These are phyloP conservation scores for Apiospora marii DNA, from an alignment of 2,329 filamentous ascomycete genomes.

Conservation along the genomic window DNA sequence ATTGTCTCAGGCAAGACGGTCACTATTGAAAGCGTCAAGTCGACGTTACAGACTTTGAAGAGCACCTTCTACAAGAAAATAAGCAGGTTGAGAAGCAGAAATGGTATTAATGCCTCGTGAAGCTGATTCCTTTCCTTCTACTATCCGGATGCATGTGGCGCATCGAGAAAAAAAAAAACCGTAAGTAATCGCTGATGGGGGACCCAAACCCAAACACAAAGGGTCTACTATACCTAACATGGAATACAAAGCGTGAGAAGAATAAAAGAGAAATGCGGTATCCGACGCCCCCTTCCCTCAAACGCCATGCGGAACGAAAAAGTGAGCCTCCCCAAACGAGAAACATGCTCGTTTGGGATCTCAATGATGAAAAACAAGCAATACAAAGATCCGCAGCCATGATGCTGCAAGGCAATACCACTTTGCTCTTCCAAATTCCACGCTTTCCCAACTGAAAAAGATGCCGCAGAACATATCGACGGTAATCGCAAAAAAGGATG, in stretches of 20 bases:
- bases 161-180: neutral
- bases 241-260: neutral
- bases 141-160: neutral
- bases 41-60: neutral
- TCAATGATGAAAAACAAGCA: slow-evolving; percentile 14
- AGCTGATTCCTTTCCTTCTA: neutral
- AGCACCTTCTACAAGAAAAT: neutral
- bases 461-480: neutral
- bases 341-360: neutral
- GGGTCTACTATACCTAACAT: slow-evolving; percentile 17
- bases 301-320: neutral
- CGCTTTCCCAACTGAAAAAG: neutral
- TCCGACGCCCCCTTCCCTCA: neutral
- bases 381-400: neutral
- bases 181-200: neutral
- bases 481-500: neutral
- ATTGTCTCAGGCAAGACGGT: neutral
- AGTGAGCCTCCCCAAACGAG: neutral
- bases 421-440: neutral
- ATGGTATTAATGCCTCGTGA: neutral
- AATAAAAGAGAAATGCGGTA: neutral
- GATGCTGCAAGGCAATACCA: neutral
- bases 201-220: neutral
- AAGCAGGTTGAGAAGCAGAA: neutral
- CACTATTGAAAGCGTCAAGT: neutral